phyloP scores from a whole-genome alignment of 257 asterid species.

The Echium plantagineum region DNA sequence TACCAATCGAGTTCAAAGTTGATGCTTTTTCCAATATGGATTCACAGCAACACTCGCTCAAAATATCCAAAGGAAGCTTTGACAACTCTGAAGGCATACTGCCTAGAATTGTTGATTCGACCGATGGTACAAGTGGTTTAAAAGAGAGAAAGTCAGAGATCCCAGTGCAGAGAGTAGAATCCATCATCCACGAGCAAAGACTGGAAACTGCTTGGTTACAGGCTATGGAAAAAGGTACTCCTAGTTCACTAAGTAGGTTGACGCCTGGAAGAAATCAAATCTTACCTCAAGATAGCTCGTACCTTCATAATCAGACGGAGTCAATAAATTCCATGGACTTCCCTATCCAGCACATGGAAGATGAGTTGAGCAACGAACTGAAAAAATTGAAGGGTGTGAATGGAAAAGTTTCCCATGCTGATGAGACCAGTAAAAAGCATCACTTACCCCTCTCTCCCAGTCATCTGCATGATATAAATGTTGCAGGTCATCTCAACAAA shows the following conservation, averaged over 20 bases:
- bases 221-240: constrained; percentile 72
- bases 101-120: constrained; percentile 16
- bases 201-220: constrained; percentile 91
- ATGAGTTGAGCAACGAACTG: constrained; percentile 54
- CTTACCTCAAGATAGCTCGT: constrained; percentile 58
- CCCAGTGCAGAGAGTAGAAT: constrained; percentile 67
- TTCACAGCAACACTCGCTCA: constrained; percentile 19
- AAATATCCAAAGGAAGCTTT: constrained; percentile 24
- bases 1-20: constrained; percentile 10
- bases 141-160: constrained; percentile 34
- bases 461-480: constrained; percentile 63
- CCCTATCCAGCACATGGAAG: constrained; percentile 55
- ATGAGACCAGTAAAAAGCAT: constrained; percentile 35
- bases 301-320: constrained; percentile 26
- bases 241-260: constrained; percentile 42
- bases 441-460: constrained; percentile 74
- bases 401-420: constrained; percentile 30
- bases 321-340: constrained; percentile 26
- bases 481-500: constrained; percentile 39
- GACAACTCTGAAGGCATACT: constrained; percentile 24
- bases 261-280: constrained; percentile 89
- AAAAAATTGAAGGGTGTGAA: constrained; percentile 45
- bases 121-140: constrained; percentile 22
- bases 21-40: constrained; percentile 16
- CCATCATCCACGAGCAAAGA: constrained; percentile 75